Evolutionary conservation across 2,329 filamentous ascomycete species (phyloP), one percentile per base, ranked within the genome.

Genomic region (Monilinia fructicola): DNA sequence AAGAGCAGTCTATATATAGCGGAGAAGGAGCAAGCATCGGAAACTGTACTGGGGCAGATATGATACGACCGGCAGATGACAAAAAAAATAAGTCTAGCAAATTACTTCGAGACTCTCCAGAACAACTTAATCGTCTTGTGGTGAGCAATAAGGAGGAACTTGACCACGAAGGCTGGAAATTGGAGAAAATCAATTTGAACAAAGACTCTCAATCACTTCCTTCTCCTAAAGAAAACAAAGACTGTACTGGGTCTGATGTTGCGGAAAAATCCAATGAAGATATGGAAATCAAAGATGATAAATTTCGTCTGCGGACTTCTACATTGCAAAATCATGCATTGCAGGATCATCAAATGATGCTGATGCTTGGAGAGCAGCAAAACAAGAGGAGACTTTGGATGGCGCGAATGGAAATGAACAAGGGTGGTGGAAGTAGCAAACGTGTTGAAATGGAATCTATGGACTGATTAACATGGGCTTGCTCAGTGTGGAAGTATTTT

Each of bases 381-480:
- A 21, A 12, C 2, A 44, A 31, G 28, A 11, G 16, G 1, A 1
- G 21, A 16, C 0, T 31, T 9, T 4, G 10, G 6, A 16, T 2
- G 26, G 26, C 16, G 7, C 14, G 1, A 31, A 2, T 11, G 3
- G 38, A 7, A 18, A 21, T 10, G 3, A 10, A n/a, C 3, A 1
- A 46, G 11, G 18, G 11, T 16, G 14, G 16, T 42, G 40, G 3
- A 58, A n/a, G 1, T 5, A 35, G 3, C 0, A 59, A 31, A 18
- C 2, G 0, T 59, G 14, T 21, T 3, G 2, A 3, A 11, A 5
- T 3, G 4, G 1, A 2, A n/a, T n/a, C 6, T 1, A 31, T 31
- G 2, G 5, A 16, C n/a, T 23, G 5, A n/a, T 59, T 3, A 1
- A 35, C 14, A 31, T 31, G 10, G 11, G 10, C 31, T 9, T 14